Base-by-base conservation (phyloP, 805 yeast species). In the Ogataea nitratoaversa region DNA sequence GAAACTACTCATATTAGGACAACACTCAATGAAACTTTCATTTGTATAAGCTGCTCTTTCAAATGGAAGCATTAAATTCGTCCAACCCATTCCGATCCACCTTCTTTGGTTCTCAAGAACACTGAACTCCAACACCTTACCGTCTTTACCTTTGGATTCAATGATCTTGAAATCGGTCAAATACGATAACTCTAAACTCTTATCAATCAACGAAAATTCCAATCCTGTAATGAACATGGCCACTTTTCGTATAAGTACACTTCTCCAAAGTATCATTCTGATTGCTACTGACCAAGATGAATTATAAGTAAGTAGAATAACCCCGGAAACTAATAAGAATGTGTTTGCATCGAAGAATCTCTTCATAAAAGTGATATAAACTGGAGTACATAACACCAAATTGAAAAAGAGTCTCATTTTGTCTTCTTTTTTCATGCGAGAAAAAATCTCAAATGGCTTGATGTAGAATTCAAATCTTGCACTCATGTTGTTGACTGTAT, bases 61-160 rank as follows among this genome's bases (percentile, higher is more conserved):
- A 41, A 67, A 63, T 2, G 84, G 83, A 4, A 77, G 49, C 28
- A 77, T 53, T 14, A 63, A 59, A 36, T 67, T 65, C 29, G 72
- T 58, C 84, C 84, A 79, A 6, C 84, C 85, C 14, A 78, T 43
- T 0, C 80, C 83, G 3, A 78, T 27, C 82, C 84, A 78, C 34
- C 83, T 60, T 48, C 86, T 63, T 53, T 79, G 79, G 48, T 79
- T 74, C 49, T 79, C 81, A 29, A 72, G 52, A 1, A 79, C 60
- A 36, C 69, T 72, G 44, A 79, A 78, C 38, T 70, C 63, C 1
- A 79, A 66, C 3, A 69, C 62, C 47, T 75, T 77, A 18, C 71
- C 71, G 24, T 69, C 52, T 1, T 38, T 33, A 23, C 44, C 43
- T 25, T 28, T 30, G 3, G 25, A 32, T 18, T 34, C 37, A 18